phyloP scores from a whole-genome alignment of 805 yeast genomes.

The Candida fluviatilis region DNA sequence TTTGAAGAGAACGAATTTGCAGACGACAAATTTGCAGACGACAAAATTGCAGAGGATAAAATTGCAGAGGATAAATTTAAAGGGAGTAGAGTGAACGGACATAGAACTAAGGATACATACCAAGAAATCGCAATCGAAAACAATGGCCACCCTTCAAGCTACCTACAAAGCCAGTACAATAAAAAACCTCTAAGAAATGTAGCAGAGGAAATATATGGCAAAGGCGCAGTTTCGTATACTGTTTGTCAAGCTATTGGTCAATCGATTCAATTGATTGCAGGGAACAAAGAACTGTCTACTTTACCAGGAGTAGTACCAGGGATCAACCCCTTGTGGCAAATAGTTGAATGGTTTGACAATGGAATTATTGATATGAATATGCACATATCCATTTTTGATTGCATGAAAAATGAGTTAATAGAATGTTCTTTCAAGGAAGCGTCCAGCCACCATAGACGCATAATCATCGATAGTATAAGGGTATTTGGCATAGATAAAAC shows the following conservation, averaged over 20 bases:
- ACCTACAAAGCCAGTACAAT: slow-evolving; percentile 6
- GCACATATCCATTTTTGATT: slow-evolving; percentile 10
- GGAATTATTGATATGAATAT: slow-evolving; percentile 18
- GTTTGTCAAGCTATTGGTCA: background rate
- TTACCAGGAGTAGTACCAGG: slow-evolving; percentile 51
- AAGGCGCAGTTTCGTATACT: slow-evolving; percentile 1
- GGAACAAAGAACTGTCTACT: background rate
- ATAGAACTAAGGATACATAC: background rate
- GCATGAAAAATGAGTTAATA: slow-evolving; percentile 6
- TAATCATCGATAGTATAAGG: slow-evolving; percentile 40
- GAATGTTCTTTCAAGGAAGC: slow-evolving; percentile 20
- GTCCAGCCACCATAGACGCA: slow-evolving; percentile 17
- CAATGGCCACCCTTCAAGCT: slow-evolving; percentile 11
- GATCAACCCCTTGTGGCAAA: slow-evolving; percentile 43
- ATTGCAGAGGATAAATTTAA: no score
- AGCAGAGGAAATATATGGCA: slow-evolving; percentile 16
- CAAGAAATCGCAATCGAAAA: slow-evolving; percentile 12
- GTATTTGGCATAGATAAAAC: slow-evolving; percentile 39
- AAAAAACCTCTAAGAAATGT: slow-evolving; percentile 12
- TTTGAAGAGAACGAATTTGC: no score
- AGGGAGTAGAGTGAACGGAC: background rate
- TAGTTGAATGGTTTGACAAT: slow-evolving; percentile 29
- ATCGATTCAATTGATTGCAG: background rate
- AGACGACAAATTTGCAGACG: no score
- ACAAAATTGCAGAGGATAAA: no score